Conservation (phyloP, 805 yeast genomes). For the Myxozyma mucilagina region DNA sequence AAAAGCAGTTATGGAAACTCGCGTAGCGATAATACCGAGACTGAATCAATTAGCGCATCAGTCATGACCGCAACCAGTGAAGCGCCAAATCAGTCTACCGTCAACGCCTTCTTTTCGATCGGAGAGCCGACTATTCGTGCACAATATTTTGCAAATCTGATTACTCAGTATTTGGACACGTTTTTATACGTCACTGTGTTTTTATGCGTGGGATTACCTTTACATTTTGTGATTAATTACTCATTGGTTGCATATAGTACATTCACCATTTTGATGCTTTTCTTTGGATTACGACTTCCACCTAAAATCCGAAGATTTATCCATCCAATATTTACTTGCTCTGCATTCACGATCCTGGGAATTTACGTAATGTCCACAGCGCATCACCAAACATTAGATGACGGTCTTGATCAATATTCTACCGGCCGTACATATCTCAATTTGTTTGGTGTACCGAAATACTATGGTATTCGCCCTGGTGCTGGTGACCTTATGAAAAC, state of each 20-base stretch:
- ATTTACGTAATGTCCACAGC: slow-evolving; percentile 63
- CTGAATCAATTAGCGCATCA: background rate
- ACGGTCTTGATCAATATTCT: slow-evolving; percentile 57
- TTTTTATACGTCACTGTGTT: slow-evolving; percentile 37
- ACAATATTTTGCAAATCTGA: slow-evolving; percentile 25
- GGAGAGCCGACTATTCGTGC: slow-evolving; percentile 27
- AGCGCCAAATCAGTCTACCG: background rate
- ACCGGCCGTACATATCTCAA: slow-evolving; percentile 68
- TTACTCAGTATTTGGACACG: slow-evolving; percentile 30
- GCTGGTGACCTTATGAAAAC: slow-evolving; percentile 75
- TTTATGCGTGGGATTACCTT: slow-evolving; percentile 57
- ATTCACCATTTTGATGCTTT: slow-evolving; percentile 58
- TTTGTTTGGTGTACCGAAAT: slow-evolving; percentile 48
- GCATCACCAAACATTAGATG: slow-evolving; percentile 43
- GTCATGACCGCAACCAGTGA: background rate
- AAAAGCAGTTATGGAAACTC: background rate
- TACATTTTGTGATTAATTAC: slow-evolving; percentile 58
- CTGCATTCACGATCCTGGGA: slow-evolving; percentile 61
- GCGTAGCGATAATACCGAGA: background rate
- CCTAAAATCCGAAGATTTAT: slow-evolving; percentile 52
- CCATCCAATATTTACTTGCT: slow-evolving; percentile 72
- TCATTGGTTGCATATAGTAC: slow-evolving; percentile 64
- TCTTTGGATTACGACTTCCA: slow-evolving; percentile 50
- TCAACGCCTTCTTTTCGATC: slow-evolving; percentile 1
- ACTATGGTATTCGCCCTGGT: slow-evolving; percentile 59